Percentiles rank a stretch among this genome's conserved stretches.
These are phyloP conservation scores for Penicillium taxi DNA, from an alignment of 495 filamentous ascomycete genomes.

Conservation along the genomic window DNA sequence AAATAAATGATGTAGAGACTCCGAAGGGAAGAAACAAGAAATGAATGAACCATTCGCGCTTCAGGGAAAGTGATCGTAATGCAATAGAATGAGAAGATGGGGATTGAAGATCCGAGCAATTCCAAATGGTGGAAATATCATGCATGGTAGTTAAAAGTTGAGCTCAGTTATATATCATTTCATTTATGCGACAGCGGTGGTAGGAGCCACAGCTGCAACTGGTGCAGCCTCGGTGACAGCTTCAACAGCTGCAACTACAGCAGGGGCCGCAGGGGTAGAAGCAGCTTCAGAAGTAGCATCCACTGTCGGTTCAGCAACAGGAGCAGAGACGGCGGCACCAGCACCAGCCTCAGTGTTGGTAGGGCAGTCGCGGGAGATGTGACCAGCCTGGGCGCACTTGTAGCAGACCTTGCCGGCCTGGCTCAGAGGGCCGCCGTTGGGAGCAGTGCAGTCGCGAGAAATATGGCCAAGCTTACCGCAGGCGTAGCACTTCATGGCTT, in stretches of 20 bases:
- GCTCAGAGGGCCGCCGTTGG: slow-evolving; percentile 92
- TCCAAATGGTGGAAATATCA: no score
- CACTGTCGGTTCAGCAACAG: slow-evolving; percentile 24
- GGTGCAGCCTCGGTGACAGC: slow-evolving; percentile 29
- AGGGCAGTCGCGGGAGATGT: slow-evolving; percentile 93
- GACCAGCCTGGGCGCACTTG: slow-evolving; percentile 87
- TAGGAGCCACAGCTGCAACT: slow-evolving; percentile 32
- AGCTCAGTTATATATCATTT: slow-evolving; percentile 1
- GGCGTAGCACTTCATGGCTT: slow-evolving; percentile 99
- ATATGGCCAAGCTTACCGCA: slow-evolving; percentile 99
- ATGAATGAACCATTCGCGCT: slow-evolving; percentile 15
- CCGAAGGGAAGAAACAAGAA: slow-evolving; percentile 17
- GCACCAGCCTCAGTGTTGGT: slow-evolving; percentile 46
- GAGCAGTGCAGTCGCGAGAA: slow-evolving; percentile 93
- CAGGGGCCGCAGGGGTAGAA: slow-evolving; percentile 34
- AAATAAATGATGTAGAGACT: slow-evolving; percentile 26
- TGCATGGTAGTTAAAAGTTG: background rate
- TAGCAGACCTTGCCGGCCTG: slow-evolving; percentile 98
- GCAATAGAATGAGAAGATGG: slow-evolving; percentile 24
- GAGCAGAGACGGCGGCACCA: slow-evolving; percentile 4
- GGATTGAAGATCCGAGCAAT: slow-evolving; percentile 13
- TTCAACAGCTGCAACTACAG: slow-evolving; percentile 27
- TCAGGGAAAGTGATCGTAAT: slow-evolving; percentile 26
- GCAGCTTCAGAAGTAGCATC: slow-evolving; percentile 24
- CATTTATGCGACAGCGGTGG: slow-evolving; percentile 40